These are phyloP conservation scores for Cytospora schulzeri DNA, from an alignment of 2,329 filamentous ascomycete species.

Conservation along the genomic window DNA sequence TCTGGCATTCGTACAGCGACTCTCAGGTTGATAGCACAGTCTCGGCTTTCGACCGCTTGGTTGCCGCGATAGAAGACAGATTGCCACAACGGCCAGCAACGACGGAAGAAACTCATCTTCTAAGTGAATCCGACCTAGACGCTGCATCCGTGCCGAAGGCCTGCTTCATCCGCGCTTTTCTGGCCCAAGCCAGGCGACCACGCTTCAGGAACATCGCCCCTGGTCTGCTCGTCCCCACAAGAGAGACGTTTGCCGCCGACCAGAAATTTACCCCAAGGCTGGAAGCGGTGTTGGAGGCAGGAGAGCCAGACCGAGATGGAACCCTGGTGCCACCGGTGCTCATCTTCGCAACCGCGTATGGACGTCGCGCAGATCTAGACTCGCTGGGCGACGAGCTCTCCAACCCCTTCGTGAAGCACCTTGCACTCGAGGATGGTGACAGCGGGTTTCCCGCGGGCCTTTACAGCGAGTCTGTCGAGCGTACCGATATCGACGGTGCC, in stretches of 20 bases:
- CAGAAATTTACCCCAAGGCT: not conserved
- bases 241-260: not conserved
- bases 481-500: not conserved
- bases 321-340: not conserved
- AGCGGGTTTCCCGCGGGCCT: not conserved
- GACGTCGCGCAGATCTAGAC: not conserved
- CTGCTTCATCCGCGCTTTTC: not conserved
- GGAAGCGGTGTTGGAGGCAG: no score
- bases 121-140: conserved; percentile 4
- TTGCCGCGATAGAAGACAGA: conserved; percentile 15
- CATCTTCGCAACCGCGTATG: conserved; percentile 5
- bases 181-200: not conserved
- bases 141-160: not conserved
- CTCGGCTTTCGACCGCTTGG: conserved; percentile 27
- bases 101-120: not conserved
- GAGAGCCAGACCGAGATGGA: not conserved
- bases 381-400: not conserved
- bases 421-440: not conserved
- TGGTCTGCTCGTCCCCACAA: not conserved
- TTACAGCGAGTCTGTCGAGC: conserved; percentile 6
- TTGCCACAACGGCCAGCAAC: not conserved
- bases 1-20: conserved; percentile 2
- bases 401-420: not conserved
- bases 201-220: conserved; percentile 5
- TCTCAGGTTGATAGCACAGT: conserved; percentile 25